These are phyloP conservation scores for Pestalotiopsis sp. DNA, from an alignment of 2,329 filamentous ascomycete genomes.

Conservation along the genomic window DNA sequence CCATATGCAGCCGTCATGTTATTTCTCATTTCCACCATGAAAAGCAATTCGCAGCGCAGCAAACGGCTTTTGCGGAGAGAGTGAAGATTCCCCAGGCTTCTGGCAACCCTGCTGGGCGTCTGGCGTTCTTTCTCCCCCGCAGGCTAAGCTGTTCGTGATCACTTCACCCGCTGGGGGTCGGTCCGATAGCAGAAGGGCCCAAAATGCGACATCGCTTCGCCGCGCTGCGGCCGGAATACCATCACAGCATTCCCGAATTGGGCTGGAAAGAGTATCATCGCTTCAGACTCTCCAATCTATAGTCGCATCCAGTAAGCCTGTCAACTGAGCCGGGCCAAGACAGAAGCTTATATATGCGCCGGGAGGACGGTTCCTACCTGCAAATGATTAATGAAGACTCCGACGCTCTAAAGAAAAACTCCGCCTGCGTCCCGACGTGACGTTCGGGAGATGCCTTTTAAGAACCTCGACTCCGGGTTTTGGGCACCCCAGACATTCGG, in stretches of 20 bases:
- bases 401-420: neutral
- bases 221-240: neutral
- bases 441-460: neutral
- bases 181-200: slow-evolving; percentile 10
- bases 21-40: neutral
- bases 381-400: neutral
- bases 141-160: slow-evolving; percentile 15
- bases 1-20: neutral
- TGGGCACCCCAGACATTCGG: neutral
- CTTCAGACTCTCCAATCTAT: slow-evolving; percentile 4
- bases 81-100: slow-evolving; percentile 8
- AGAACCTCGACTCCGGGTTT: neutral
- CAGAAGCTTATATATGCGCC: no score
- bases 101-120: neutral
- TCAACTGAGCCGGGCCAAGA: neutral
- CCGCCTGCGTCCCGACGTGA: neutral
- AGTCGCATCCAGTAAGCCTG: slow-evolving; percentile 2
- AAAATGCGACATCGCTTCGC: slow-evolving; percentile 2
- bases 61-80: slow-evolving; percentile 5
- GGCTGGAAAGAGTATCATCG: slow-evolving; percentile 5
- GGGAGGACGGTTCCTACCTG: no score
- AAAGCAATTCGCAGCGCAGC: neutral
- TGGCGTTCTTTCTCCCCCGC: slow-evolving; percentile 1
- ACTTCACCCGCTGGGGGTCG: slow-evolving; percentile 9
- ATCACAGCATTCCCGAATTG: neutral